Evolutionary conservation across 306 rosid genomes (phyloP).

Genomic region (Aeschynomene evenia): DNA sequence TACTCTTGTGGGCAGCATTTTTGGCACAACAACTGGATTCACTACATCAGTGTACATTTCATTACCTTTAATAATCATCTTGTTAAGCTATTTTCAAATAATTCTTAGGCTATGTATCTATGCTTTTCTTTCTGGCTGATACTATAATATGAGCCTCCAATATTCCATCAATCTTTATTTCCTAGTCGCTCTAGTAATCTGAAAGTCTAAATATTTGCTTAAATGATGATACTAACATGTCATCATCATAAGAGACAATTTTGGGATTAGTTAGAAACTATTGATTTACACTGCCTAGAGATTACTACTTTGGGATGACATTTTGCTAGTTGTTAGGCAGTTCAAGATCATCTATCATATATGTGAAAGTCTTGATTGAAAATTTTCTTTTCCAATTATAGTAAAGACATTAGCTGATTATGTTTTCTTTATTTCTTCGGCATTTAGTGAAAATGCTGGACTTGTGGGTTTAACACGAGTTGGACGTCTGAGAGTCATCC

Average conservation of each 20-base stretch:
- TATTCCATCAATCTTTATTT: background rate
- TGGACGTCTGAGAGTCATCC: slow-evolving; percentile 80
- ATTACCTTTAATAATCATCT: background rate
- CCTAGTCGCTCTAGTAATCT: background rate
- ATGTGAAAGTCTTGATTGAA: background rate
- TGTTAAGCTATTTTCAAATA: background rate
- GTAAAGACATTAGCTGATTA: slow-evolving; percentile 13
- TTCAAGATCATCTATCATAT: background rate
- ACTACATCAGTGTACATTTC: slow-evolving; percentile 79
- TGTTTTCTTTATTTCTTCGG: slow-evolving; percentile 18
- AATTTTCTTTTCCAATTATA: background rate
- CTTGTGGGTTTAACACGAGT: slow-evolving; percentile 79
- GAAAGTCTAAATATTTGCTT: no score
- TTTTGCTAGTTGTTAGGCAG: background rate
- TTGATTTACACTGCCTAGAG: no score
- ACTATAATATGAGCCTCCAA: background rate
- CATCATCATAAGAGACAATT: no score
- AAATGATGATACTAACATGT: no score
- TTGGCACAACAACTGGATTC: slow-evolving; percentile 68
- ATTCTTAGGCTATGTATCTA: no score
- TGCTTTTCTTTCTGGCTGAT: background rate
- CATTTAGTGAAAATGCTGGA: slow-evolving; percentile 84
- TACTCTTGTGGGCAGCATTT: slow-evolving; percentile 68
- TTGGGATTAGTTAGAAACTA: no score
- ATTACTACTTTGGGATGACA: background rate